Evolutionary conservation across 768 basidiomycete genomes (phyloP).

Genomic region (Tricholoma matsutake): DNA sequence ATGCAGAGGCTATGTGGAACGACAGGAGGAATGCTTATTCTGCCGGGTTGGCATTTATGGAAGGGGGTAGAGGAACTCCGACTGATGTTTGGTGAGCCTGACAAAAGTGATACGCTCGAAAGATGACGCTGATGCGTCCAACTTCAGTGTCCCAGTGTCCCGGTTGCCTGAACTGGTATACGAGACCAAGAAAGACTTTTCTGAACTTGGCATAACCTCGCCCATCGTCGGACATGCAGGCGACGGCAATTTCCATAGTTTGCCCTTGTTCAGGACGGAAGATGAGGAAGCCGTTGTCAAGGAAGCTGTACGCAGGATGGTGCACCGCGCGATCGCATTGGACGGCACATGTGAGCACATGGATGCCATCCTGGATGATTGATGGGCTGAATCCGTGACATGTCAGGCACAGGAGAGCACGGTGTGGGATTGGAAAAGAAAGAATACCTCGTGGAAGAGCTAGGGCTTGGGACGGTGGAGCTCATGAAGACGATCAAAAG

Average conservation of each 20-base stretch:
- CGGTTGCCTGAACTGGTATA: slow-evolving; percentile 60
- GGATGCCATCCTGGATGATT: neutral
- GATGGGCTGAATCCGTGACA: neutral
- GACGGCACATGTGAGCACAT: slow-evolving; percentile 66
- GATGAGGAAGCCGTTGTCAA: slow-evolving; percentile 44
- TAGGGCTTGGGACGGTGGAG: slow-evolving; percentile 78
- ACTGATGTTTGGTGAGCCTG: slow-evolving; percentile 71
- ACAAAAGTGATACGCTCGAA: neutral
- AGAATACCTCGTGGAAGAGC: slow-evolving; percentile 75
- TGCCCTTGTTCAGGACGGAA: slow-evolving; percentile 58
- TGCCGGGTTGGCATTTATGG: slow-evolving; percentile 51
- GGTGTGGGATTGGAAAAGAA: slow-evolving; percentile 87
- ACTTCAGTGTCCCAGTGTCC: slow-evolving; percentile 55
- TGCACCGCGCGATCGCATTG: slow-evolving; percentile 61
- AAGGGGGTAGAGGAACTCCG: slow-evolving; percentile 56
- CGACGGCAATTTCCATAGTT: slow-evolving; percentile 54
- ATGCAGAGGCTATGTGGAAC: slow-evolving; percentile 70
- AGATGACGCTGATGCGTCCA: neutral
- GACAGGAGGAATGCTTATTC: slow-evolving; percentile 67
- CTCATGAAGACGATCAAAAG: slow-evolving; percentile 83
- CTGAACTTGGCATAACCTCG: slow-evolving; percentile 49
- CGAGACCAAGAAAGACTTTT: slow-evolving; percentile 72
- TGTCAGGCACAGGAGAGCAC: slow-evolving; percentile 73
- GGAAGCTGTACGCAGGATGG: slow-evolving; percentile 56
- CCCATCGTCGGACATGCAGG: slow-evolving; percentile 74